Evolutionary conservation across 1,284 basidiomycete genomes (phyloP).

Genomic region (Fomitiporia mediterranea): DNA sequence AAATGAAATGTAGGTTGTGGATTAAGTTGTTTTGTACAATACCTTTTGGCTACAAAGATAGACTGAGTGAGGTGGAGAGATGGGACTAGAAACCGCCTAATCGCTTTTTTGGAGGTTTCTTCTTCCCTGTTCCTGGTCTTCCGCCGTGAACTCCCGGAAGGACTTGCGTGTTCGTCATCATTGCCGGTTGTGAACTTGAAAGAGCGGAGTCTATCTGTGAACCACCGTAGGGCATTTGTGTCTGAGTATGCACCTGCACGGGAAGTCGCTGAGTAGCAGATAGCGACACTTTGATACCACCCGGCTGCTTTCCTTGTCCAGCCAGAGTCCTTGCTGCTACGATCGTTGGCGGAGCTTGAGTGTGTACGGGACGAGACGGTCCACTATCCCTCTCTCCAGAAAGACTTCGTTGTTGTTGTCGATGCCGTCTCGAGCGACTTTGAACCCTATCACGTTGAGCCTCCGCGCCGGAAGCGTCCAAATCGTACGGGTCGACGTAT

Average conservation of each 20-base stretch:
- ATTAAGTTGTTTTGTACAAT: not conserved
- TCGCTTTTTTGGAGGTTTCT: conserved; percentile 63
- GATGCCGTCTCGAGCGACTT: conserved; percentile 5
- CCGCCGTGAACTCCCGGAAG: conserved; percentile 70
- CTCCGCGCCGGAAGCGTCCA: conserved; percentile 25
- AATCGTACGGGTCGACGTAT: conserved; percentile 53
- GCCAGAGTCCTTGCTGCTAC: conserved; percentile 19
- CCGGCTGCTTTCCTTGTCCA: not conserved
- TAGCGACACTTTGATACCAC: conserved; percentile 13
- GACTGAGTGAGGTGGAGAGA: not conserved
- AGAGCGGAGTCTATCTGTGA: conserved; percentile 11
- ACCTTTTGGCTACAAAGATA: not conserved
- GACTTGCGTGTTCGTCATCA: conserved; percentile 63
- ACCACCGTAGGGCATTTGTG: conserved; percentile 10
- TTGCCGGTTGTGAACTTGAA: conserved; percentile 39
- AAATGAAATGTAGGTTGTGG: not conserved
- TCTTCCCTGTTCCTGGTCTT: conserved; percentile 44
- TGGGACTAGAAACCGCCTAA: conserved; percentile 63
- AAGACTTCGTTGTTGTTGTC: not conserved
- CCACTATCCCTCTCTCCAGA: not conserved
- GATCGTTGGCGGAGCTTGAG: conserved; percentile 27
- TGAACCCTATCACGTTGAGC: not conserved
- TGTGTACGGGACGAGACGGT: conserved; percentile 15
- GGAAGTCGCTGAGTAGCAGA: conserved; percentile 28
- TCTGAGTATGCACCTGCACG: conserved; percentile 33